These are phyloP conservation scores for Urtica urens DNA, from an alignment of 306 rosid genomes.

Conservation along the genomic window DNA sequence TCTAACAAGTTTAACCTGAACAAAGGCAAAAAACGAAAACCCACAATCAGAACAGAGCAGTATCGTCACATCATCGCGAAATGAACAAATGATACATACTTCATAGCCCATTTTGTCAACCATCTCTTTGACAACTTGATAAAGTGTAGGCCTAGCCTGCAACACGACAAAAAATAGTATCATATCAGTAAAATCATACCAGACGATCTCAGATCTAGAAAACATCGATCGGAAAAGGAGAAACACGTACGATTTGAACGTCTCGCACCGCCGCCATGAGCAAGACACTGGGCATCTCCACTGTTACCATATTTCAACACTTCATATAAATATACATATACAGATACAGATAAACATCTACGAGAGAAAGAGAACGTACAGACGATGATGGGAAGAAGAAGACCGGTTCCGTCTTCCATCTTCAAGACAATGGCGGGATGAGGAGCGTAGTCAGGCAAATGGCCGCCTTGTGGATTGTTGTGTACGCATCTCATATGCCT, in stretches of 20 bases:
- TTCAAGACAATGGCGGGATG: slow-evolving; percentile 96
- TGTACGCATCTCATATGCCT: slow-evolving; percentile 80
- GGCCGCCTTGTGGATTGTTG: slow-evolving; percentile 93
- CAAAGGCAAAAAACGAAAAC: slow-evolving; percentile 9
- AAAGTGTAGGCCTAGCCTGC: slow-evolving; percentile 95
- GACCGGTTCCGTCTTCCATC: slow-evolving; percentile 96
- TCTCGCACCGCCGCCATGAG: slow-evolving; percentile 91
- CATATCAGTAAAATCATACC: slow-evolving; percentile 4
- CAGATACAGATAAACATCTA: slow-evolving; percentile 5
- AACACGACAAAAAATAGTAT: slow-evolving; percentile 17
- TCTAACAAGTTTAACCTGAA: slow-evolving; percentile 76
- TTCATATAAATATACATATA: slow-evolving; percentile 9
- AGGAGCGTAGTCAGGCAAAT: slow-evolving; percentile 91
- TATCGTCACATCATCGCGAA: slow-evolving; percentile 13
- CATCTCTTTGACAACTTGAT: slow-evolving; percentile 93
- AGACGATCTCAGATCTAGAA: background rate
- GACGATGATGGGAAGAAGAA: slow-evolving; percentile 96
- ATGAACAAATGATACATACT: slow-evolving; percentile 30
- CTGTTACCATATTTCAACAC: slow-evolving; percentile 47
- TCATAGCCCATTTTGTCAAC: slow-evolving; percentile 87
- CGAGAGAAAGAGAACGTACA: slow-evolving; percentile 51
- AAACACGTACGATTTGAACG: slow-evolving; percentile 67
- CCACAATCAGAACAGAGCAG: slow-evolving; percentile 15
- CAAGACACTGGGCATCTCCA: slow-evolving; percentile 92
- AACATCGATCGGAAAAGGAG: background rate